Evolutionary conservation across 1,284 basidiomycete genomes (phyloP), one percentile per base, ranked within the genome.

Genomic region (Sanghuangporus baumii): DNA sequence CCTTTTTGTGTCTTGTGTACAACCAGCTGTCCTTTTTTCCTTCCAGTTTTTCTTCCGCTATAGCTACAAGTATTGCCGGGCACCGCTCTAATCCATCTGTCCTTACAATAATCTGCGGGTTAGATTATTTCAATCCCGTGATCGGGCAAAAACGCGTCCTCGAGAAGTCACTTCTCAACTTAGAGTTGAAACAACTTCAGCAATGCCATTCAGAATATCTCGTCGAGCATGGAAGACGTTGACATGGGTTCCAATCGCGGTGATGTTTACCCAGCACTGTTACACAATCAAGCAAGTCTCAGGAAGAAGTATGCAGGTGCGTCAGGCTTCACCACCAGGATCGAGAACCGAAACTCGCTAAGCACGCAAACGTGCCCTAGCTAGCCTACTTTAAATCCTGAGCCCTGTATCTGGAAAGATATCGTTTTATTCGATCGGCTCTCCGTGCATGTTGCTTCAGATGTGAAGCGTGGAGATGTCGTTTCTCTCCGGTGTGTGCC

Each of bases 331-430:
- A 55, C 12, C 40, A 38, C 11, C 23, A 31, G 46, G 20, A n/a
- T 8, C 11, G 11, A 41, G 51, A 65, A 16, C 8, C 36, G n/a
- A 36, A 31, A 23, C 40, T 31, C 31, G 47, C 36, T 31, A 7
- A 47, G 46, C 26, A 55, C 40, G 26, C 43, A 43, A 51, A 57
- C 63, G 66, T 67, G 63, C 37, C 37, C 64, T 68, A 81, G 78
- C 70, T 78, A 91, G 89, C 89, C 89, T 52, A 89, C 87, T 36
- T 76, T 91, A 60, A 91, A 91, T 69, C 89, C 89, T 38, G 84
- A 89, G 68, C 78, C 78, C 6, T 89, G 87, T 8, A 52, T 67
- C 6, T 82, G 77, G 78, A 77, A 78, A 62, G 89, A 91, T 69
- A 70, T 88, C 46, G 86, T 79, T 7, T 63, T 91, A 16, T 90